Percentiles rank a stretch among this genome's conserved stretches.
Conservation (phyloP, 192 early-diverging fungal genomes). For the Backusella westeae region DNA sequence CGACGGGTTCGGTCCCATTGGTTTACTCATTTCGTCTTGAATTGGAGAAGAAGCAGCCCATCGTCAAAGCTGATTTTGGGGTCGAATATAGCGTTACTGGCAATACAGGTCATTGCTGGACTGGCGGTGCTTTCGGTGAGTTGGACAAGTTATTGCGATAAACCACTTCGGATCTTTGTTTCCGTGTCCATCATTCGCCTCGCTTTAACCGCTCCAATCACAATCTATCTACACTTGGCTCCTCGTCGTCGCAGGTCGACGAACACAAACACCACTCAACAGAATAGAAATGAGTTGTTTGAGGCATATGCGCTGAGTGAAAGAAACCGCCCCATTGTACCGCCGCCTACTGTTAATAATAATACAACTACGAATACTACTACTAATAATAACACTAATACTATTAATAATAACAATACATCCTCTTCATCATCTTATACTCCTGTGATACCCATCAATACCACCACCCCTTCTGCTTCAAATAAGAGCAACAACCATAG, state of each 20-base stretch:
- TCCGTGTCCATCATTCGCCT: constrained; percentile 58
- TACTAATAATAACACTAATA: neutral
- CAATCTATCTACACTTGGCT: constrained; percentile 56
- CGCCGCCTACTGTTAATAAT: neutral
- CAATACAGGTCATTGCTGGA: constrained; percentile 32
- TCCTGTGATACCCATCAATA: constrained; percentile 1
- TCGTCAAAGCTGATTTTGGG: constrained; percentile 41
- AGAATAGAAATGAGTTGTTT: neutral
- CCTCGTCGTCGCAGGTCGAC: constrained; percentile 28
- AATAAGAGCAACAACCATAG: neutral
- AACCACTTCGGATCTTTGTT: constrained; percentile 57
- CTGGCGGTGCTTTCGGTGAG: constrained; percentile 53
- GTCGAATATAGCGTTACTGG: constrained; percentile 21
- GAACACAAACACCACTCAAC: neutral
- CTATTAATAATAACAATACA: neutral
- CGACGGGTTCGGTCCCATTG: constrained; percentile 39
- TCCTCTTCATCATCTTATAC: neutral
- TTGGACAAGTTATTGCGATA: constrained; percentile 44
- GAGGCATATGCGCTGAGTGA: neutral
- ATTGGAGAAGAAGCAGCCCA: constrained; percentile 38
- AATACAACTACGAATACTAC: neutral
- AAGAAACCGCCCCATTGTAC: neutral
- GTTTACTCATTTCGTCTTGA: constrained; percentile 27
- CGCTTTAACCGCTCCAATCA: constrained; percentile 66
- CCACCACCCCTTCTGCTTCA: neutral